phyloP scores from a whole-genome alignment of 2,329 filamentous ascomycete species.

The Massarina eburnea region DNA sequence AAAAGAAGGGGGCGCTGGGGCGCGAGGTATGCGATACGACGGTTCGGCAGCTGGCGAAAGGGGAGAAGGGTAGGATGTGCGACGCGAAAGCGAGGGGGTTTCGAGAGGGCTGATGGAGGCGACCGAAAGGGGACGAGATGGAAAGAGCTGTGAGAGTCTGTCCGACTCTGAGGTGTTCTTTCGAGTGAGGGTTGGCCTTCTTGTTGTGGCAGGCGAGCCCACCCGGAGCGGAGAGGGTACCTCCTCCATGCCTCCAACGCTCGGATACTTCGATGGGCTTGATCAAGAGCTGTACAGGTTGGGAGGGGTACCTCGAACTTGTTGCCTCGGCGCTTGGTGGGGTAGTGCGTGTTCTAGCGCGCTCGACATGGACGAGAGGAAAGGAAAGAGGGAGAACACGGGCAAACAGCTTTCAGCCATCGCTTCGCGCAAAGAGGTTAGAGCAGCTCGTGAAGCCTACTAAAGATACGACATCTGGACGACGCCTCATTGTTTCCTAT shows the following conservation, averaged over 20 bases:
- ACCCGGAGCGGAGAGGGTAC: conserved; percentile 34
- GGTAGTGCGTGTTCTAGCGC: no score
- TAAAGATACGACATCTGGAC: neutral
- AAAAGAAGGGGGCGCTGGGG: conserved; percentile 37
- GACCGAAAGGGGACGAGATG: conserved; percentile 32
- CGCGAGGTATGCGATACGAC: conserved; percentile 30
- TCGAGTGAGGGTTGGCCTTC: conserved; percentile 27
- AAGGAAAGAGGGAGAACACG: no score
- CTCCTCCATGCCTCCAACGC: neutral
- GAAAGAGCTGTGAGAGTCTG: conserved; percentile 41
- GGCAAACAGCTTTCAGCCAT: no score
- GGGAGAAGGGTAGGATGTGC: conserved; percentile 35
- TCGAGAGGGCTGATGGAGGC: conserved; percentile 25
- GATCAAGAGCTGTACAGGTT: no score
- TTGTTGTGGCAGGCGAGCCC: conserved; percentile 29
- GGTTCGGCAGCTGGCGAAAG: conserved; percentile 29
- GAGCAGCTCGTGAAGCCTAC: neutral
- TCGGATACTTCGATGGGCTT: no score
- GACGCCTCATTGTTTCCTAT: conserved; percentile 3
- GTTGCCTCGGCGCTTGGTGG: no score
- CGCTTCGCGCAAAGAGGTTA: neutral
- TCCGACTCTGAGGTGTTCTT: conserved; percentile 36
- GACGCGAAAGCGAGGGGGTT: conserved; percentile 20
- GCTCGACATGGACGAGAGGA: no score
- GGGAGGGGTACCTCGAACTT: no score